Evolutionary conservation across 2,329 filamentous ascomycete species (phyloP), one percentile per base, ranked within the genome.

Genomic region (Pezicula radicicola): DNA sequence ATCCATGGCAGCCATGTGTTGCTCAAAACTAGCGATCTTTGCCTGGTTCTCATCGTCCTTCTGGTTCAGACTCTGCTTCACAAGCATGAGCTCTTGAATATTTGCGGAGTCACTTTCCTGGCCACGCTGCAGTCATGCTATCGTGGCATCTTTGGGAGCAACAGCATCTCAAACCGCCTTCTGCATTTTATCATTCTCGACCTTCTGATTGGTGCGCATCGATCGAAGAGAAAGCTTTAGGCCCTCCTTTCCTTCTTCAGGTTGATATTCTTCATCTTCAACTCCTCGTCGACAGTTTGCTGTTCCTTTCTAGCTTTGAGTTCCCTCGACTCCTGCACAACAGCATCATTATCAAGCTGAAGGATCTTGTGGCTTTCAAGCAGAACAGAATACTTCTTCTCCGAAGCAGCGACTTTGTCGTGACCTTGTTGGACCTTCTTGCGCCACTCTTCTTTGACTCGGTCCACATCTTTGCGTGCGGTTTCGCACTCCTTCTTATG

Each of bases 311-410:
- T 25, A 18, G 18, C 35, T 21, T 39, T 27, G 30, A 37, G 33
- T 21, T 40, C 46, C 19, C 19, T 15, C 12, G 13, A n/a, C n/a
- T 16, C 43, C 6, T 47, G 37, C 10, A 35, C 4, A n/a, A n/a
- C 37, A 3, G 46, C 50, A 15, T 48, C 37, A 25, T 48, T 28
- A 9, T 52, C 50, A 13, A 49, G 41, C 21, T 46, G 35, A 9
- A 45, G 13, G 3, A 48, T 48, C 16, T 52, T 18, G 46, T 52
- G 39, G 9, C 30, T 21, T 2, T 27, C 46, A 1, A 16, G 16
- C 30, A 28, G 36, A 7, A 7, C 13, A 3, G 28, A 33, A 33
- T 15, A 27, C 40, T 52, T 30, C 4, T 15, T 27, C 50, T 48
- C 50, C 6, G 37, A 30, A 2, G 33, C 36, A 6, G 8, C 21